These are phyloP conservation scores for Xylona heveae DNA, from an alignment of 495 filamentous ascomycete species.

Conservation along the genomic window DNA sequence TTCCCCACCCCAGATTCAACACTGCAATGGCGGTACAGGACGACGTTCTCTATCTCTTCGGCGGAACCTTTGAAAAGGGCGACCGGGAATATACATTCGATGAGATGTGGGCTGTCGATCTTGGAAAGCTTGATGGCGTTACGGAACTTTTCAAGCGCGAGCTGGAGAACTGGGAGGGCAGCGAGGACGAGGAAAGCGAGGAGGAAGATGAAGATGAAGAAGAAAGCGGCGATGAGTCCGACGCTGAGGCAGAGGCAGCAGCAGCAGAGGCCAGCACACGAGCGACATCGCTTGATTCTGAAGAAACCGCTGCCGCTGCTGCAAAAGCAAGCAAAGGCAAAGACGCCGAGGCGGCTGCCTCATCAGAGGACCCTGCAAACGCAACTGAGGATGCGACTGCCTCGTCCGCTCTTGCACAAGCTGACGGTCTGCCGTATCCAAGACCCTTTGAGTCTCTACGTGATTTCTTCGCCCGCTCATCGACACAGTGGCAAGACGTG, in stretches of 20 bases:
- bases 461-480: conserved; percentile 81
- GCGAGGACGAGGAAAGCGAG: conserved; percentile 18
- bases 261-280: conserved; percentile 37
- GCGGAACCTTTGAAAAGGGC: conserved; percentile 85
- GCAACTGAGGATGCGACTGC: conserved; percentile 15
- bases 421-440: conserved; percentile 27
- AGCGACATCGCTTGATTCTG: conserved; percentile 14
- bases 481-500: conserved; percentile 71
- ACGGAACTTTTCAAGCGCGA: conserved; percentile 71
- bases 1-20: conserved; percentile 80
- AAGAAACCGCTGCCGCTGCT: conserved; percentile 21
- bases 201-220: conserved; percentile 42
- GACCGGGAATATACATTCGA: conserved; percentile 89
- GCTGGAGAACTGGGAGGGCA: conserved; percentile 64
- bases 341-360: conserved; percentile 16
- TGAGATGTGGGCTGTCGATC: conserved; percentile 77
- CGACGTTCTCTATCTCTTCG: conserved; percentile 80
- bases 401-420: conserved; percentile 7
- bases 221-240: conserved; percentile 43
- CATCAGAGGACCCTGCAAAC: conserved; percentile 27
- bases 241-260: conserved; percentile 45
- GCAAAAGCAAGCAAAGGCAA: conserved; percentile 10
- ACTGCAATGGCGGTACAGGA: conserved; percentile 76
- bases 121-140: conserved; percentile 80
- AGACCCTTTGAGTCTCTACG: conserved; percentile 80